A percentile compares a stretch with the other conserved stretches of the same genome.
phyloP scores from a whole-genome alignment of 1,139 yeast genomes.

The Saccharomyces hybrid region DNA sequence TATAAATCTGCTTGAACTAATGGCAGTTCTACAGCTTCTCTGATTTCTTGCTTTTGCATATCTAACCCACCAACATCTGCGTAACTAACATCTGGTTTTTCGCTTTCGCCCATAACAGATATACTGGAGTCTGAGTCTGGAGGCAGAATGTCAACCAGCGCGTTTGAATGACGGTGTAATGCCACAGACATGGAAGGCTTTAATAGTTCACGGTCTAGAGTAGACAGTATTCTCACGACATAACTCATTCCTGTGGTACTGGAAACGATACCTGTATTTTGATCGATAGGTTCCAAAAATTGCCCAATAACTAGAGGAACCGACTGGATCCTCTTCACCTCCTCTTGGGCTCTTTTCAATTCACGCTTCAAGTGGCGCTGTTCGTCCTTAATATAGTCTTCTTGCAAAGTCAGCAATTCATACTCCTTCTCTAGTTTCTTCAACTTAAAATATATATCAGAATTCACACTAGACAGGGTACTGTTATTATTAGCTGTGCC shows the following conservation, averaged over 20 bases:
- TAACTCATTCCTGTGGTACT: slow-evolving; percentile 97
- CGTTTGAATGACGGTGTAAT: slow-evolving; percentile 95
- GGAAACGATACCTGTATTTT: slow-evolving; percentile 91
- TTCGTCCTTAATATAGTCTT: slow-evolving; percentile 95
- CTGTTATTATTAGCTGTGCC: slow-evolving; percentile 10
- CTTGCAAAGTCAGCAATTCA: slow-evolving; percentile 77
- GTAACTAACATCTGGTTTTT: slow-evolving; percentile 77
- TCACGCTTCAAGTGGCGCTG: slow-evolving; percentile 94
- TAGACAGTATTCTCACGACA: slow-evolving; percentile 88
- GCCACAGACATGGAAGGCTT: slow-evolving; percentile 96
- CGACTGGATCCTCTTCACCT: slow-evolving; percentile 92
- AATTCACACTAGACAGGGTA: slow-evolving; percentile 14
- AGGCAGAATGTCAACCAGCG: slow-evolving; percentile 92
- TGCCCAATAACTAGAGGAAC: slow-evolving; percentile 98
- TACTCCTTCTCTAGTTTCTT: slow-evolving; percentile 86
- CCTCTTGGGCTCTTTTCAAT: slow-evolving; percentile 94
- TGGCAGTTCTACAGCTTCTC: slow-evolving; percentile 97
- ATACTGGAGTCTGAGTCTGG: slow-evolving; percentile 98
- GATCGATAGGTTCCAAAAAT: slow-evolving; percentile 95
- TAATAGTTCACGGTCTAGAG: slow-evolving; percentile 87
- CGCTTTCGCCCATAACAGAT: slow-evolving; percentile 89
- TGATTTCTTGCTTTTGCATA: slow-evolving; percentile 97
- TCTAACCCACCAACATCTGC: slow-evolving; percentile 97
- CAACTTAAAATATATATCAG: slow-evolving; percentile 73
- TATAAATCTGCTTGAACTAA: slow-evolving; percentile 92